These are phyloP conservation scores for Clarireedia hainanense DNA, from an alignment of 2,329 filamentous ascomycete genomes.

Conservation along the genomic window DNA sequence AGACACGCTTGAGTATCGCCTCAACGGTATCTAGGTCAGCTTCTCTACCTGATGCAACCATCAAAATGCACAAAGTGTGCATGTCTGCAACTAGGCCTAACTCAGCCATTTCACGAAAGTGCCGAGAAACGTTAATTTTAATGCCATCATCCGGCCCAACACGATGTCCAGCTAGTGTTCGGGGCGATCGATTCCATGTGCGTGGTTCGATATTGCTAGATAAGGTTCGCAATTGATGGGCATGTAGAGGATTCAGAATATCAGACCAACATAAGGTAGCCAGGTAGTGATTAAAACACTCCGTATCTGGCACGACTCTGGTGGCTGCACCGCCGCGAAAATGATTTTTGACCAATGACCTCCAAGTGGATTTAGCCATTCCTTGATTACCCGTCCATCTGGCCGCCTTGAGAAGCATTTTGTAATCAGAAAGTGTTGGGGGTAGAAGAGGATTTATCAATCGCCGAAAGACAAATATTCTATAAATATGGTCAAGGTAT, in stretches of 20 bases:
- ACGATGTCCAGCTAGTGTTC: conserved; percentile 19
- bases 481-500: conserved; percentile 16
- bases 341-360: conserved; percentile 31
- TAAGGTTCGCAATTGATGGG: conserved; percentile 28
- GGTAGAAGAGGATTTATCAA: conserved; percentile 31
- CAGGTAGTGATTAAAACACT: conserved; percentile 49
- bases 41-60: conserved; percentile 44
- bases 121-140: conserved; percentile 13
- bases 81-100: conserved; percentile 39
- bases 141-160: conserved; percentile 16
- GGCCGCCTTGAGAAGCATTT: conserved; percentile 44
- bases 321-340: not conserved
- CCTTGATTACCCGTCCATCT: conserved; percentile 37
- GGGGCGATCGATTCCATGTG: conserved; percentile 11
- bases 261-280: conserved; percentile 40
- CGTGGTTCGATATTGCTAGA: conserved; percentile 23
- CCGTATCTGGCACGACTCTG: conserved; percentile 35
- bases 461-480: conserved; percentile 33
- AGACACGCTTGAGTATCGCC: conserved; percentile 41
- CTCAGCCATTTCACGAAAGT: conserved; percentile 42
- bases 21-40: conserved; percentile 40
- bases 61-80: conserved; percentile 44
- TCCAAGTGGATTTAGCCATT: conserved; percentile 40
- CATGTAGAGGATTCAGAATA: conserved; percentile 32
- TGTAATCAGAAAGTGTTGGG: conserved; percentile 39